A percentile compares a stretch with the other conserved stretches of the same genome.
These are phyloP conservation scores for Chalciporus piperatus DNA, from an alignment of 768 basidiomycete genomes.

Conservation along the genomic window DNA sequence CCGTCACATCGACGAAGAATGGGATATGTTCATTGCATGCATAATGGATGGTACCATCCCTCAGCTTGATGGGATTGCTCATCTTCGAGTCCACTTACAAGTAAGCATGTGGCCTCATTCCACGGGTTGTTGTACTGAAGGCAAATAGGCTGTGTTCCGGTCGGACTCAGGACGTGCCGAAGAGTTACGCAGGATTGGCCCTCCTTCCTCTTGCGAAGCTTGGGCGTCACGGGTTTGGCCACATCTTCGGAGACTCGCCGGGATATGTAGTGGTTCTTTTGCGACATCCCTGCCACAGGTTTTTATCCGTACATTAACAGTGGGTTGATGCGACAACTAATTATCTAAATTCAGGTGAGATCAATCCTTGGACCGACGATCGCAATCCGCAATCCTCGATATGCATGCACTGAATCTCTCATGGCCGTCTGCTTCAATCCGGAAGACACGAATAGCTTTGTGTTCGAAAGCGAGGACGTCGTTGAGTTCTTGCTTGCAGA, in stretches of 20 bases:
- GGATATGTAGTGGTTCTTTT: slow-evolving; percentile 5
- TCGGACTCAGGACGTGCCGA: slow-evolving; percentile 3
- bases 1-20: slow-evolving; percentile 1
- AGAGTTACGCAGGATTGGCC: slow-evolving; percentile 7
- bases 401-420: slow-evolving; percentile 1
- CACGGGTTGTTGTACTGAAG: neutral
- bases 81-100: slow-evolving; percentile 5
- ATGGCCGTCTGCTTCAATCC: neutral
- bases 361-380: slow-evolving; percentile 6
- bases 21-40: slow-evolving; percentile 3
- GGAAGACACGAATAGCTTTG: neutral
- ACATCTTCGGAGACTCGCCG: no score
- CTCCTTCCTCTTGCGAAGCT: slow-evolving; percentile 1
- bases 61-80: slow-evolving; percentile 3
- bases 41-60: slow-evolving; percentile 8
- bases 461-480: neutral
- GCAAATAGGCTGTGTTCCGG: neutral
- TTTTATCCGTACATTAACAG: no score
- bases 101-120: neutral
- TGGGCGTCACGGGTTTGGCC: slow-evolving; percentile 12
- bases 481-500: slow-evolving; percentile 5
- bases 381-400: neutral
- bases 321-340: neutral
- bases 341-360: neutral
- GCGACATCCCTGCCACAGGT: slow-evolving; percentile 1